A percentile compares a stretch with the other conserved stretches of the same genome.
Conservation (phyloP, 306 rosid species). For the Dalbergia oliveri region DNA sequence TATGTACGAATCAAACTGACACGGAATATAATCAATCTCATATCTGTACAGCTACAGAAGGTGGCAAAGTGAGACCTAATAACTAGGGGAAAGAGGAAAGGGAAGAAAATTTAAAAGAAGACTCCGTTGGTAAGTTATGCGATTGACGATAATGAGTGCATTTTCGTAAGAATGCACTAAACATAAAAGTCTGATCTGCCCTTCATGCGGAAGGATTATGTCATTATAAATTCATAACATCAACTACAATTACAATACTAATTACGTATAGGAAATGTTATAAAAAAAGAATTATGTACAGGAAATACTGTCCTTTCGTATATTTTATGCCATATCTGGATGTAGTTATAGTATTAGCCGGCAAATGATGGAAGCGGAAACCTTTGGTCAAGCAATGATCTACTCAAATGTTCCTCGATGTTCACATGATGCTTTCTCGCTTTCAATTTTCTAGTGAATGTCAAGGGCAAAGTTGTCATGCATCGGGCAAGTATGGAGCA, state of each 20-base stretch:
- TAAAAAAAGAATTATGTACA: no score
- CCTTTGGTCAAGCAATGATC: conserved; percentile 28
- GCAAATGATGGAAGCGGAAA: conserved; percentile 33
- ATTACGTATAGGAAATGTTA: no score
- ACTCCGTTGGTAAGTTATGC: not conserved
- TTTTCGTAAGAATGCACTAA: not conserved
- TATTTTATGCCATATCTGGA: not conserved
- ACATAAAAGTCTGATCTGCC: not conserved
- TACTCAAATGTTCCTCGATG: conserved; percentile 2
- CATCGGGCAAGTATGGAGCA: no score
- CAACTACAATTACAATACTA: not conserved
- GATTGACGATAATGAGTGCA: not conserved
- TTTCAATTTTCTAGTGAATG: not conserved
- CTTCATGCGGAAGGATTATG: not conserved
- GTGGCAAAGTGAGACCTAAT: not conserved
- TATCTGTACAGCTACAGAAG: not conserved
- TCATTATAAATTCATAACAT: not conserved
- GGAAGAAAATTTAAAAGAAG: not conserved
- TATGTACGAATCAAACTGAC: conserved; percentile 16
- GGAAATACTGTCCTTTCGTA: conserved; percentile 1
- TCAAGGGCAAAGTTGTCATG: not conserved
- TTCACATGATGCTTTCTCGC: not conserved
- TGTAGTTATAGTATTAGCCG: conserved; percentile 9
- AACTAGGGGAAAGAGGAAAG: not conserved
- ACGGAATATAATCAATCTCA: not conserved